A percentile compares a stretch with the other conserved stretches of the same genome.
Conservation (phyloP, 768 basidiomycete species). For the Pleurotus pulmonarius region DNA sequence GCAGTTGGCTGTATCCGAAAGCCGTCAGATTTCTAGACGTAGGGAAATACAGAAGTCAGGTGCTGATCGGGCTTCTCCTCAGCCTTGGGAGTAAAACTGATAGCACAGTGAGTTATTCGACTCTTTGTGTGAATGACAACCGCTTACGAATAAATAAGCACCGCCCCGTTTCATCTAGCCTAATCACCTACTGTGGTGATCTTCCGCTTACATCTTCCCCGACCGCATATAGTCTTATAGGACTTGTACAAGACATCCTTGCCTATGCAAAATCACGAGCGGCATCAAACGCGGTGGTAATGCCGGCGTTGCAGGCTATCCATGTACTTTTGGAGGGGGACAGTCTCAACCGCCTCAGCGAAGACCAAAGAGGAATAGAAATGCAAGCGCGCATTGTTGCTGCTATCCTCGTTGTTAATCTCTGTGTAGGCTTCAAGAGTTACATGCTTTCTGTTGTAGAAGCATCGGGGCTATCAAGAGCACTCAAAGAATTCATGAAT, state of each 20-base stretch:
- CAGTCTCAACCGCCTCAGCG: conserved; percentile 42
- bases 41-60: conserved; percentile 50
- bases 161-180: conserved; percentile 58
- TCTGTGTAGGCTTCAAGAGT: conserved; percentile 41
- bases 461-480: conserved; percentile 74
- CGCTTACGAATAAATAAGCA: conserved; percentile 39
- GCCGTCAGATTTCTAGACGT: conserved; percentile 65
- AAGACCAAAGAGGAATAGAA: conserved; percentile 42
- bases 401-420: background rate
- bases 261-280: conserved; percentile 49
- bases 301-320: conserved; percentile 81
- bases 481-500: conserved; percentile 73
- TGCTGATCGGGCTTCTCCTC: conserved; percentile 71
- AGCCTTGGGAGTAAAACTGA: conserved; percentile 84
- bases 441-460: conserved; percentile 55
- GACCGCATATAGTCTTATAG: conserved; percentile 41
- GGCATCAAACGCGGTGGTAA: conserved; percentile 64
- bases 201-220: conserved; percentile 39
- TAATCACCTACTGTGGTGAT: conserved; percentile 52
- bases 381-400: conserved; percentile 38
- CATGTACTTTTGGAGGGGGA: conserved; percentile 71
- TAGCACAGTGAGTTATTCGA: conserved; percentile 59
- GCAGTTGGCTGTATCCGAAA: conserved; percentile 70
- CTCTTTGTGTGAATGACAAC: conserved; percentile 10
- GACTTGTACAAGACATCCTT: conserved; percentile 58